phyloP scores from a whole-genome alignment of 176 grass and related monocot species.

The Carex cristatella region DNA sequence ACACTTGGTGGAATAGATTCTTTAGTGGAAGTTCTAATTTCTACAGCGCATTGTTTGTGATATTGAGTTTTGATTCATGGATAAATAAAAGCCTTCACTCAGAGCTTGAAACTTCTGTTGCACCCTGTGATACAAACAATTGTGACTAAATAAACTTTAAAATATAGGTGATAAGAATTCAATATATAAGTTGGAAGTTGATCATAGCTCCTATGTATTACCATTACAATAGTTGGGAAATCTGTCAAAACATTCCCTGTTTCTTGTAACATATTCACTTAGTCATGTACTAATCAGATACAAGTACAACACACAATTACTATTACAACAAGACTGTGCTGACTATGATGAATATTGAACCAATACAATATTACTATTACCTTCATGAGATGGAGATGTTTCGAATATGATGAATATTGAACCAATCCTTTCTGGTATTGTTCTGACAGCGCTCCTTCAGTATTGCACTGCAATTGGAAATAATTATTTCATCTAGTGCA shows the following conservation, averaged over 20 bases:
- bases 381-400: constrained; percentile 24
- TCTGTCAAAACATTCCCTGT: not conserved
- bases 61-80: not conserved
- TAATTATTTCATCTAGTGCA: constrained; percentile 34
- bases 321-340: not conserved
- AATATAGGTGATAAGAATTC: not conserved
- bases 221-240: not conserved
- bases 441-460: constrained; percentile 29
- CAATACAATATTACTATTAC: not conserved
- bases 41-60: not conserved
- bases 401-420: constrained; percentile 38
- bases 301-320: not conserved
- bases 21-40: not conserved
- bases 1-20: too few species aligned
- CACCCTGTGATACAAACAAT: not conserved
- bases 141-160: not conserved
- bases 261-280: not conserved
- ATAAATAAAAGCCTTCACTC: not conserved
- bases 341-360: too few species aligned
- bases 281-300: not conserved
- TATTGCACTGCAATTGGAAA: constrained; percentile 23
- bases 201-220: not conserved
- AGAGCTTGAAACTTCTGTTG: not conserved
- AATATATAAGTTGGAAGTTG: not conserved
- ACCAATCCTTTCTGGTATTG: constrained; percentile 39